Evolutionary conservation across 1,284 basidiomycete genomes (phyloP), one percentile per base, ranked within the genome.

Genomic region (Boletus sp.): DNA sequence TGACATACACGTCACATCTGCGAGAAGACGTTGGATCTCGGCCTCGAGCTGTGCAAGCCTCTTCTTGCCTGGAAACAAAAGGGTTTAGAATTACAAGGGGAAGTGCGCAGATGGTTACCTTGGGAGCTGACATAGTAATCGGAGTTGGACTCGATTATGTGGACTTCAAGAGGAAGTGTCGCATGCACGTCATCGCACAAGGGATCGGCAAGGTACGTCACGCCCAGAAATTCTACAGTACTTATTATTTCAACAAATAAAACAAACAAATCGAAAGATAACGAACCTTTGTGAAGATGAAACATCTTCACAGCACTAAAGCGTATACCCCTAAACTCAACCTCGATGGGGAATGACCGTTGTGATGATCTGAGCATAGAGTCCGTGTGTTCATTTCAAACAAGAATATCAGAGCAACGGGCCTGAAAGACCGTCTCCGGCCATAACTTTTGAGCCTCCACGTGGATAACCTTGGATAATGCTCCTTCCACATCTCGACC

Each of bases 1-100:
- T 87, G 19, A 95, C 80, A 65, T 93, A 94, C 19, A 93, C 91
- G 65, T 93, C 93, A 66, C 93, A 95, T 44, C 93, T 81, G 17
- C 92, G 83, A 23, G 93, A 7, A 91, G 76, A n/a, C 81, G 79
- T 56, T 83, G 83, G 6, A 91, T 81, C 64, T 91, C 90, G 5
- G 76, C 74, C 68, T 89, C 87, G 7, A 92, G 74, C 58, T 86
- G 82, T 58, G 81, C 81, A 25, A 93, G 79, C 71, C 92, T 93
- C 79, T 86, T 91, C 56, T 71, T 73, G 1, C 83, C 81, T 81
- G 50, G 1, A 56, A 9, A 35, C 5, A 31, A 13, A 23, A 21
- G 33, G 21, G 58, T 65, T 28, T 51, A 37, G 35, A 25, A 27
- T 28, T 7, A 31, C 25, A 10, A 13, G 44, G 3, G 16, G 25